A percentile compares a stretch with the other conserved stretches of the same genome.
These are phyloP conservation scores for Phytophthora boehmeriae DNA, from an alignment of 352 stramenopile species.

Conservation along the genomic window DNA sequence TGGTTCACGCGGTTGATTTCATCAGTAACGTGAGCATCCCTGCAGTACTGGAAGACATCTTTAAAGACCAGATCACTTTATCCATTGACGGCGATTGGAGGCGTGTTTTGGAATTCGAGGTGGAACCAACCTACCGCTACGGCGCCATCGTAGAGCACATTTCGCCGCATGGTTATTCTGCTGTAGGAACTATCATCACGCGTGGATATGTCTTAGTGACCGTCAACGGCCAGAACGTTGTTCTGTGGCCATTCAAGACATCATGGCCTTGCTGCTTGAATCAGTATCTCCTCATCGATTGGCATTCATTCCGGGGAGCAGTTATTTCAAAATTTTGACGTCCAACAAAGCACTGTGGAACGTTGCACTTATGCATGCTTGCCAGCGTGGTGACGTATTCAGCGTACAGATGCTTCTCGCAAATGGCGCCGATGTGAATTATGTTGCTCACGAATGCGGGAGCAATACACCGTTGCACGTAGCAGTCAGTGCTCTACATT, in stretches of 20 bases:
- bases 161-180: conserved; percentile 70
- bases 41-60: conserved; percentile 88
- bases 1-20: conserved; percentile 84
- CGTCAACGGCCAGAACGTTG: conserved; percentile 87
- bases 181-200: conserved; percentile 74
- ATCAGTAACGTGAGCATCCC: conserved; percentile 88
- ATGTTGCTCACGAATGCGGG: conserved; percentile 80
- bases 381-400: conserved; percentile 80
- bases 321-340: conserved; percentile 90
- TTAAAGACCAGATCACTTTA: conserved; percentile 90
- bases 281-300: conserved; percentile 77
- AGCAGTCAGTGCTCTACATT: conserved; percentile 80
- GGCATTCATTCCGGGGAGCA: conserved; percentile 83
- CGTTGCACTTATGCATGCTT: conserved; percentile 87
- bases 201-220: conserved; percentile 84
- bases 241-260: conserved; percentile 81
- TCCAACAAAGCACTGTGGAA: conserved; percentile 90
- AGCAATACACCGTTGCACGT: conserved; percentile 84
- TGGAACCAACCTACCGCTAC: conserved; percentile 86
- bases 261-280: conserved; percentile 64
- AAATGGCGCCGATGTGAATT: conserved; percentile 89
- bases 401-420: conserved; percentile 89
- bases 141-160: conserved; percentile 83
- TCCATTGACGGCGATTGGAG: conserved; percentile 88
- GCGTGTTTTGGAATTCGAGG: conserved; percentile 79